A percentile compares a stretch with the other conserved stretches of the same genome.
Conservation (phyloP, 768 basidiomycete species). For the Pulveroboletus sp. region DNA sequence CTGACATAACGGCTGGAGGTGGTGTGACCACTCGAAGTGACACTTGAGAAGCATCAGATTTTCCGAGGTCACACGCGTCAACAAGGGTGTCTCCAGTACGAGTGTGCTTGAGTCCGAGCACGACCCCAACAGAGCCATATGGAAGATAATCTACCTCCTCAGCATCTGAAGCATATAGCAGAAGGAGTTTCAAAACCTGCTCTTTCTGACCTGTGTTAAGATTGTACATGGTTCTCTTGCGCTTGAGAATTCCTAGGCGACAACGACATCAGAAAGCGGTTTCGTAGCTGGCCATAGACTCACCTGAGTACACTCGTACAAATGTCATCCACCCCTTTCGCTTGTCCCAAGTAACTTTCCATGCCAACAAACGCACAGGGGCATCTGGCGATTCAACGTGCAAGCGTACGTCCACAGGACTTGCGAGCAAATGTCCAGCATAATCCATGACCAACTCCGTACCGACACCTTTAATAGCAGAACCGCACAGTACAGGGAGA, state of each 20-base stretch:
- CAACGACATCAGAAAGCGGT: conserved; percentile 1
- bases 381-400: conserved; percentile 41
- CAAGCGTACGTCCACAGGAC: conserved; percentile 62
- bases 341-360: conserved; percentile 88
- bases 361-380: conserved; percentile 65
- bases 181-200: conserved; percentile 65
- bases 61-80: conserved; percentile 40
- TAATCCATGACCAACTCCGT: conserved; percentile 81
- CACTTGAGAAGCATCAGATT: conserved; percentile 31
- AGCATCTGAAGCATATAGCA: conserved; percentile 72
- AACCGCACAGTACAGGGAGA: conserved; percentile 78
- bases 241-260: conserved; percentile 54
- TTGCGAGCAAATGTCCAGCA: conserved; percentile 72
- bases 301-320: conserved; percentile 84
- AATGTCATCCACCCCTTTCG: conserved; percentile 90
- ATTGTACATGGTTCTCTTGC: conserved; percentile 59
- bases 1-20: conserved; percentile 82
- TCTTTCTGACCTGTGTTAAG: conserved; percentile 65
- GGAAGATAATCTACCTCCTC: conserved; percentile 77
- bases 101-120: conserved; percentile 77
- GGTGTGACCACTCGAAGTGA: conserved; percentile 62
- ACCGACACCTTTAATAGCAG: conserved; percentile 76
- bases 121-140: conserved; percentile 79
- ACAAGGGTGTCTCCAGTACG: conserved; percentile 85
- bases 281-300: conserved; percentile 9